These are phyloP conservation scores for Ceratocystis harringtonii DNA, from an alignment of 2,329 filamentous ascomycete genomes.

Conservation along the genomic window DNA sequence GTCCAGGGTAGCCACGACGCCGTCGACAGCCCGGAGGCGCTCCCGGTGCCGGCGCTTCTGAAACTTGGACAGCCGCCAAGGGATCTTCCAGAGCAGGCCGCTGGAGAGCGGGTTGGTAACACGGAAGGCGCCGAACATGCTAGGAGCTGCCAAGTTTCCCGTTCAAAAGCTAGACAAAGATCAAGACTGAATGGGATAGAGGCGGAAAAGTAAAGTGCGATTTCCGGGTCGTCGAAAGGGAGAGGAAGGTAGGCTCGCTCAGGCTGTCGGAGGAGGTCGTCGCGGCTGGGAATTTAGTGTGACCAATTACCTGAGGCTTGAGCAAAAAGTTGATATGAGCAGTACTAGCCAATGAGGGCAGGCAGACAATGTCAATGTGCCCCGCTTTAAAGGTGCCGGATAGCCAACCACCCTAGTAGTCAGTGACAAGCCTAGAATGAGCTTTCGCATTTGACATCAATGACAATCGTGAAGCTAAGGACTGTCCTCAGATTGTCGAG, in stretches of 20 bases:
- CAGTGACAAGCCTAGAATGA: neutral
- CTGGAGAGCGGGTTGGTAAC: slow-evolving; percentile 60
- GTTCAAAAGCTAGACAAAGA: neutral
- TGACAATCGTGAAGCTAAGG: no score
- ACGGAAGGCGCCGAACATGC: slow-evolving; percentile 75
- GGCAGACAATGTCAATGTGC: neutral
- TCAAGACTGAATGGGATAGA: neutral
- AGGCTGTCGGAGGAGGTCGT: neutral
- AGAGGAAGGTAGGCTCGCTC: neutral
- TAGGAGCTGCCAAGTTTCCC: neutral
- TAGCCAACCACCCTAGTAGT: neutral
- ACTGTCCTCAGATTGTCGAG: no score
- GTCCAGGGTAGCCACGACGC: slow-evolving; percentile 70
- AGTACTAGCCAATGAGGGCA: neutral
- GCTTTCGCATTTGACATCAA: neutral
- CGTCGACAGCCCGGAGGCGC: slow-evolving; percentile 72
- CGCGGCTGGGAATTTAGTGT: neutral
- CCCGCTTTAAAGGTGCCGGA: slow-evolving; percentile 5
- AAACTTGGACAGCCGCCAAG: slow-evolving; percentile 83
- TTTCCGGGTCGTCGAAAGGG: slow-evolving; percentile 10
- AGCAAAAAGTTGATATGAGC: slow-evolving; percentile 7
- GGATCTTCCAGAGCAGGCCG: slow-evolving; percentile 90
- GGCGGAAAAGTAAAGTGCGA: slow-evolving; percentile 4
- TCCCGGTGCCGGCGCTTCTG: slow-evolving; percentile 79
- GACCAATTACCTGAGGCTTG: slow-evolving; percentile 1